These are phyloP conservation scores for Lathyrus aphaca DNA, from an alignment of 306 rosid species.

Conservation along the genomic window DNA sequence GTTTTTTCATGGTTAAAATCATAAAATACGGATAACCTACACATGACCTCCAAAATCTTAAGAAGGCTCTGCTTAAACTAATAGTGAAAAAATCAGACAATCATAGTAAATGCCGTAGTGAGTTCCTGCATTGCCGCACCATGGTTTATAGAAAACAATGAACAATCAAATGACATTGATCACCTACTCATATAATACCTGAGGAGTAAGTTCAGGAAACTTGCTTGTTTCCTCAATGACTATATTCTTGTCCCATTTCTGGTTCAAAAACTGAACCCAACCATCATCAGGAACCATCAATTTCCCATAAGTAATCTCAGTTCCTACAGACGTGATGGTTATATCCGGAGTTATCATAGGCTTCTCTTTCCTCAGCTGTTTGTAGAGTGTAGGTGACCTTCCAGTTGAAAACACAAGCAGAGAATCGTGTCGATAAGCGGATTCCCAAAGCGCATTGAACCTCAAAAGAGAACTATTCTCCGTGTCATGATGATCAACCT, in stretches of 20 bases:
- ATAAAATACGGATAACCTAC: too few species aligned
- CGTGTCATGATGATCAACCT: constrained; percentile 94
- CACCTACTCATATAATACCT: constrained; percentile 54
- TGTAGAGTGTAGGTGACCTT: constrained; percentile 87
- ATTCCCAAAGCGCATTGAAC: constrained; percentile 93
- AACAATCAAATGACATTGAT: constrained; percentile 10
- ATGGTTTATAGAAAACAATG: constrained; percentile 8
- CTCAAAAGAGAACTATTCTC: constrained; percentile 81
- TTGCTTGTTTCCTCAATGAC: constrained; percentile 79
- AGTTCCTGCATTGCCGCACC: background rate
- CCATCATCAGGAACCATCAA: constrained; percentile 85
- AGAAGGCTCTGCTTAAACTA: too few species aligned
- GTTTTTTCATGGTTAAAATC: too few species aligned
- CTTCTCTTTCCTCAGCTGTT: constrained; percentile 85
- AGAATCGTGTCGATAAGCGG: constrained; percentile 81
- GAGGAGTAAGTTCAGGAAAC: constrained; percentile 75
- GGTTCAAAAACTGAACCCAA: constrained; percentile 78
- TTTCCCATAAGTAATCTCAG: constrained; percentile 92
- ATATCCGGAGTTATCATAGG: constrained; percentile 98
- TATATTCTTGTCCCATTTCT: constrained; percentile 77
- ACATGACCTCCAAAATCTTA: too few species aligned
- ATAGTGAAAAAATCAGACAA: constrained; percentile 1
- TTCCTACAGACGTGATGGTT: constrained; percentile 94
- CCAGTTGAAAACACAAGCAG: constrained; percentile 93
- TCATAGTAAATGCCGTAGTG: background rate